Conservation (phyloP, 805 yeast species). For the Henningerozyma blattae region DNA sequence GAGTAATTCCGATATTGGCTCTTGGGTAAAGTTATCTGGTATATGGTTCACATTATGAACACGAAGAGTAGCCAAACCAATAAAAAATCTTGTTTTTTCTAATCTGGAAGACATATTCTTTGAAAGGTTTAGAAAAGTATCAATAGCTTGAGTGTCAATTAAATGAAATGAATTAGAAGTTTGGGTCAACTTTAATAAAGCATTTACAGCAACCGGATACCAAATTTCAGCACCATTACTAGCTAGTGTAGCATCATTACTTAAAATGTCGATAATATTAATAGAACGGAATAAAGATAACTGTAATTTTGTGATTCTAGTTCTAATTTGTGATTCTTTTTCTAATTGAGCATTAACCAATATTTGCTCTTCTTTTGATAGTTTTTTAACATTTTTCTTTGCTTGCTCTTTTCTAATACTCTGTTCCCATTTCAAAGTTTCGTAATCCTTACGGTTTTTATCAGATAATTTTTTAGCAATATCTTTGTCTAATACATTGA, state of each 20-base stretch:
- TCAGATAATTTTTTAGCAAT: slow-evolving; percentile 36
- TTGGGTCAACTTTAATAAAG: slow-evolving; percentile 35
- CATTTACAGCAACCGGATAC: slow-evolving; percentile 56
- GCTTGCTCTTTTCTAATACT: slow-evolving; percentile 65
- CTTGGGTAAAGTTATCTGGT: slow-evolving; percentile 35
- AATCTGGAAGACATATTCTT: slow-evolving; percentile 38
- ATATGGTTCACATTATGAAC: slow-evolving; percentile 35
- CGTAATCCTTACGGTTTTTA: slow-evolving; percentile 76
- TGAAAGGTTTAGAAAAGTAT: slow-evolving; percentile 45
- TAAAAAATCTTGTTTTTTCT: slow-evolving; percentile 35
- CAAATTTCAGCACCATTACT: slow-evolving; percentile 58
- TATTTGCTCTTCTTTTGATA: slow-evolving; percentile 65
- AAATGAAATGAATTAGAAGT: slow-evolving; percentile 24
- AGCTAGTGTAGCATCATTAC: slow-evolving; percentile 34
- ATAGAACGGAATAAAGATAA: slow-evolving; percentile 36
- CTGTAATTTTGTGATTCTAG: slow-evolving; percentile 29
- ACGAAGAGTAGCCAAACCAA: slow-evolving; percentile 65
- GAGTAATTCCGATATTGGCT: slow-evolving; percentile 40
- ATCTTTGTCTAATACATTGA: slow-evolving; percentile 43
- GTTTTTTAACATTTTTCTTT: slow-evolving; percentile 37
- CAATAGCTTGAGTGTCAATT: slow-evolving; percentile 33
- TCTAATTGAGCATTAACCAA: slow-evolving; percentile 49
- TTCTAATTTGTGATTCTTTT: slow-evolving; percentile 49
- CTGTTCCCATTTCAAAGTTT: slow-evolving; percentile 83
- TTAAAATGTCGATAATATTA: slow-evolving; percentile 41